phyloP scores from a whole-genome alignment of 441 rosid species.

The Erodium trifolium region DNA sequence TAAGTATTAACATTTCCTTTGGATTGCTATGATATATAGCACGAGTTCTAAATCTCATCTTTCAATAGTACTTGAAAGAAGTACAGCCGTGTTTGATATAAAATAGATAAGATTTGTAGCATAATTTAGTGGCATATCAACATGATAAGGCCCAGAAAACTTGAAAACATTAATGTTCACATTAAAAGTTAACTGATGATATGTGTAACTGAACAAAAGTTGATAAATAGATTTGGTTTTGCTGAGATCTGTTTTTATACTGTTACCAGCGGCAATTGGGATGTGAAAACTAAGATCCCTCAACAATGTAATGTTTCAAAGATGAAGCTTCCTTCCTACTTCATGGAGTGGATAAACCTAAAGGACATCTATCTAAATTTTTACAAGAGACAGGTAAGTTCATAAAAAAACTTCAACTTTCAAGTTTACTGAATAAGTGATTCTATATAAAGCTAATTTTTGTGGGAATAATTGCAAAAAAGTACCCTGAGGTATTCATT shows the following conservation, averaged over 20 bases:
- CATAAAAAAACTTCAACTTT: neutral
- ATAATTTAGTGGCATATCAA: neutral
- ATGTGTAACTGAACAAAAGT: neutral
- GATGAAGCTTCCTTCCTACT: constrained; percentile 69
- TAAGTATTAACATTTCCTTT: neutral
- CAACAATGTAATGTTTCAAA: constrained; percentile 63
- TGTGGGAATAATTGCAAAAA: too few species aligned
- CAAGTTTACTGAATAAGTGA: neutral
- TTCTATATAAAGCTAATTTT: neutral
- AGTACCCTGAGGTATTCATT: too few species aligned
- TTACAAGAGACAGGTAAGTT: constrained; percentile 45
- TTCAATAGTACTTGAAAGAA: too few species aligned
- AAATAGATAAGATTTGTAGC: neutral
- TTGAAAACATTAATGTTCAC: neutral
- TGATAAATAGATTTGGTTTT: neutral
- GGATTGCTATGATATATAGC: neutral
- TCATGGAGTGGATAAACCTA: constrained; percentile 86
- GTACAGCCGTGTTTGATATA: too few species aligned
- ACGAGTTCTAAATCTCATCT: too few species aligned
- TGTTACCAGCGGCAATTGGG: constrained; percentile 81
- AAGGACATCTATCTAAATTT: constrained; percentile 77
- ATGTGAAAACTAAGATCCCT: constrained; percentile 82
- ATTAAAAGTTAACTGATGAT: neutral
- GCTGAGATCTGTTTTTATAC: constrained; percentile 20
- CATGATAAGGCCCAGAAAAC: too few species aligned